phyloP scores from a whole-genome alignment of 805 yeast genomes.

The Dipodascus geniculatus region DNA sequence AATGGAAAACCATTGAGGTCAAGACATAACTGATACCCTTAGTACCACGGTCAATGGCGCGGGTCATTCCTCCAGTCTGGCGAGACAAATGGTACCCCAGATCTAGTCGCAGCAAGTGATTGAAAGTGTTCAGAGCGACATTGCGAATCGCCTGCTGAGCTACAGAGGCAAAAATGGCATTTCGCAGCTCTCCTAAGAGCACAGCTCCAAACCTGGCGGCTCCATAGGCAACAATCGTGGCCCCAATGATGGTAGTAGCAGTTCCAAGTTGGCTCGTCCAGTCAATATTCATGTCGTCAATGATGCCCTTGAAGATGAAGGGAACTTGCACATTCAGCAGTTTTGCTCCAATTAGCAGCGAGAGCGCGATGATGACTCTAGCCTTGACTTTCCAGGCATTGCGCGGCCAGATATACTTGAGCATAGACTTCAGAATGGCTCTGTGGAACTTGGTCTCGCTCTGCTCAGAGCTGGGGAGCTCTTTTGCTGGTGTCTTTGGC shows the following conservation, averaged over 20 bases:
- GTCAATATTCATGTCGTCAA: slow-evolving; percentile 88
- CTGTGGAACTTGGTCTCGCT: background rate
- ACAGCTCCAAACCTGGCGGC: slow-evolving; percentile 91
- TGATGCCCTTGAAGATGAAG: slow-evolving; percentile 76
- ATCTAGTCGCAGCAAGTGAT: slow-evolving; percentile 73
- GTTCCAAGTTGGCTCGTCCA: slow-evolving; percentile 62
- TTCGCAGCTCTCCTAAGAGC: slow-evolving; percentile 84
- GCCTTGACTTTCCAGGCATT: slow-evolving; percentile 32
- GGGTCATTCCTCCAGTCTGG: slow-evolving; percentile 91
- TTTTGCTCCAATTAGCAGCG: slow-evolving; percentile 68
- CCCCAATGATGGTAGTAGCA: slow-evolving; percentile 51
- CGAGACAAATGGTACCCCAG: slow-evolving; percentile 78
- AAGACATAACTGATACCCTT: slow-evolving; percentile 91
- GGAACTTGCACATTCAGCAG: slow-evolving; percentile 92
- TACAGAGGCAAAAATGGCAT: slow-evolving; percentile 91
- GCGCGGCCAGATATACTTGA: slow-evolving; percentile 28
- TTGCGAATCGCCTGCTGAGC: slow-evolving; percentile 88
- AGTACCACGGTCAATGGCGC: slow-evolving; percentile 96
- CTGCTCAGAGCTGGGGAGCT: slow-evolving; percentile 1
- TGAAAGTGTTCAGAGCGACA: slow-evolving; percentile 81
- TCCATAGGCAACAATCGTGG: slow-evolving; percentile 76
- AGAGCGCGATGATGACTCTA: slow-evolving; percentile 66
- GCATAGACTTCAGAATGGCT: slow-evolving; percentile 17
- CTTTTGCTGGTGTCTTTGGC: background rate
- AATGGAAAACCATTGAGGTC: slow-evolving; percentile 96